phyloP scores from a whole-genome alignment of 2,329 filamentous ascomycete species.

The Dendrostoma leiphaemia region DNA sequence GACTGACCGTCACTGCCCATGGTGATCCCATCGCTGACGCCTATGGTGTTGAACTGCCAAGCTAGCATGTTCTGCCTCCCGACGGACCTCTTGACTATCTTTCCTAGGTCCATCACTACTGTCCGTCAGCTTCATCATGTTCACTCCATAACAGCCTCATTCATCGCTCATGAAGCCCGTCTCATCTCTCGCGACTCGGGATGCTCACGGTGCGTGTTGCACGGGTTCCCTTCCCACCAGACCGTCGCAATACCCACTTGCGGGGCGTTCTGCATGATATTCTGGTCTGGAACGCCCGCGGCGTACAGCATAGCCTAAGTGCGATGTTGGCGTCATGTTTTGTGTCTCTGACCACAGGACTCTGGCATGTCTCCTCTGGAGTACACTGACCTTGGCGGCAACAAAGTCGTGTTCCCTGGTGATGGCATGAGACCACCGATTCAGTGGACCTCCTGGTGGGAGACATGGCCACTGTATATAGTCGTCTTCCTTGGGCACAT shows the following conservation, averaged over 20 bases:
- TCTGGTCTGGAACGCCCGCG: slow-evolving; percentile 77
- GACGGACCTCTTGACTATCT: slow-evolving; percentile 80
- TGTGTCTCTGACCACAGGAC: not conserved
- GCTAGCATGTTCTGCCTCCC: slow-evolving; percentile 83
- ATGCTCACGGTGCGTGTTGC: slow-evolving; percentile 63
- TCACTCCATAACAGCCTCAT: not conserved
- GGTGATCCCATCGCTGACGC: slow-evolving; percentile 86
- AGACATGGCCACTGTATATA: slow-evolving; percentile 54
- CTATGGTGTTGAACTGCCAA: slow-evolving; percentile 93
- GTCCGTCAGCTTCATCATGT: slow-evolving; percentile 1
- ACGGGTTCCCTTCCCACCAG: slow-evolving; percentile 98
- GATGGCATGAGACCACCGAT: slow-evolving; percentile 80
- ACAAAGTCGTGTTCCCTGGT: slow-evolving; percentile 88
- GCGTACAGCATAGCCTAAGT: slow-evolving; percentile 90
- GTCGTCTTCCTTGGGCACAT: slow-evolving; percentile 47
- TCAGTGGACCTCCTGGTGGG: slow-evolving; percentile 59
- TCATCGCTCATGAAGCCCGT: not conserved
- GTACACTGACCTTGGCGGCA: slow-evolving; percentile 74
- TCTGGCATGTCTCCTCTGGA: no score
- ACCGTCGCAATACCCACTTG: slow-evolving; percentile 90
- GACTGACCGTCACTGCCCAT: slow-evolving; percentile 84
- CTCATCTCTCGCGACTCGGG: not conserved
- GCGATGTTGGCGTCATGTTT: not conserved
- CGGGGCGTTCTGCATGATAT: slow-evolving; percentile 85
- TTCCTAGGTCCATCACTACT: slow-evolving; percentile 79